A percentile compares a stretch with the other conserved stretches of the same genome.
Conservation (phyloP, 352 stramenopile species). For the Globisporangium splendens region DNA sequence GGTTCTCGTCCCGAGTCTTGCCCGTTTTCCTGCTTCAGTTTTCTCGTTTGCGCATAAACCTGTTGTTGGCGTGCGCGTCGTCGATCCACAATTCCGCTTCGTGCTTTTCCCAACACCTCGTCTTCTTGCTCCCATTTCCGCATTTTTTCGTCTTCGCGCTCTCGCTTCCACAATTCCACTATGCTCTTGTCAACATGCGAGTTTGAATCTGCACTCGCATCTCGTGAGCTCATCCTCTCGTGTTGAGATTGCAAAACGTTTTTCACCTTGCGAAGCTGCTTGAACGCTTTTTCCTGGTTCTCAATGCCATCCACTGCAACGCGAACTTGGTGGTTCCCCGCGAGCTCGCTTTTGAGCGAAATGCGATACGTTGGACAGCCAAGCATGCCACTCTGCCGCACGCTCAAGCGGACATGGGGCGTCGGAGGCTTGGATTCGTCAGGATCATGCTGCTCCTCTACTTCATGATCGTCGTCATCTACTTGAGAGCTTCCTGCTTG, state of each 20-base stretch:
- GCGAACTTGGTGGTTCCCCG: conserved; percentile 9
- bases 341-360: conserved; percentile 7
- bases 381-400: conserved; percentile 6
- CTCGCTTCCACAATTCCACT: not conserved
- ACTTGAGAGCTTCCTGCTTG: not conserved
- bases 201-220: not conserved
- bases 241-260: conserved; percentile 6
- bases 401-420: conserved; percentile 15
- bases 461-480: not conserved
- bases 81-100: not conserved
- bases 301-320: conserved; percentile 16
- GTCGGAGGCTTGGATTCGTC: not conserved
- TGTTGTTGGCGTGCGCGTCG: too few relatives aligned
- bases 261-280: conserved; percentile 13
- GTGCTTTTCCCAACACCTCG: not conserved
- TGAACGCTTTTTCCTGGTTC: conserved; percentile 13
- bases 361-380: conserved; percentile 14
- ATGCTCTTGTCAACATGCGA: not conserved
- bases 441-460: not conserved
- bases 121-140: not conserved
- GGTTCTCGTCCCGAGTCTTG: not conserved
- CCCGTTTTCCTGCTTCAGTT: not conserved
- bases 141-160: not conserved
- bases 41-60: too few relatives aligned
- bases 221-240: not conserved